Conservation (phyloP, 805 yeast species). For the Nakazawaea siamensis region DNA sequence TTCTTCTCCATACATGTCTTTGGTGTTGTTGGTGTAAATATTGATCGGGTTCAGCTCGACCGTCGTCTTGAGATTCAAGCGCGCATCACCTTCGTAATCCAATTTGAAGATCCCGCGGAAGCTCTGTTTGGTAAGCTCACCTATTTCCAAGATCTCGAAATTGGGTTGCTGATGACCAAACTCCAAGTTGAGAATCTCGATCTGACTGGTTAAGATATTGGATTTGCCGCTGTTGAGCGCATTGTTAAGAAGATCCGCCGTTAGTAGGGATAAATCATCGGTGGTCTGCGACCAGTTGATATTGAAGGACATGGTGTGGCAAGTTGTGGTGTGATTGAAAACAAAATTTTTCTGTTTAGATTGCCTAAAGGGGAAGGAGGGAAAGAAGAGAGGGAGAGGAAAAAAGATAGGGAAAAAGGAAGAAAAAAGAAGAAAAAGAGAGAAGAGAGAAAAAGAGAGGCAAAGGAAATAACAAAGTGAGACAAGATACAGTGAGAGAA, state of each 20-base stretch:
- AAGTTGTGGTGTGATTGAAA: no score
- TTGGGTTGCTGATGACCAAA: constrained; percentile 71
- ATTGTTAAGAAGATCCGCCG: constrained; percentile 56
- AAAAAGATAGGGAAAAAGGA: no score
- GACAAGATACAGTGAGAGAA: no score
- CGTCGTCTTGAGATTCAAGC: constrained; percentile 64
- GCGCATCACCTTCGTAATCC: constrained; percentile 68
- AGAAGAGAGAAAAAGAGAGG: no score
- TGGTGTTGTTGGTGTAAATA: constrained; percentile 37
- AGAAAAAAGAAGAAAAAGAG: no score
- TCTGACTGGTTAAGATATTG: constrained; percentile 59
- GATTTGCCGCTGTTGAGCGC: constrained; percentile 74
- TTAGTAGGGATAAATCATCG: constrained; percentile 52
- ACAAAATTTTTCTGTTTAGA: no score
- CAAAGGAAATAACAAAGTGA: no score
- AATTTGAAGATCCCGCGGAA: constrained; percentile 79
- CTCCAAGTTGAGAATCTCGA: constrained; percentile 57
- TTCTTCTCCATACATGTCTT: constrained; percentile 23
- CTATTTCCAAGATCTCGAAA: constrained; percentile 74
- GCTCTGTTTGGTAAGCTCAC: constrained; percentile 68
- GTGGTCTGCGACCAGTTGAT: constrained; percentile 75
- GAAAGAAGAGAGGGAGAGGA: no score
- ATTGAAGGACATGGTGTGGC: constrained; percentile 73
- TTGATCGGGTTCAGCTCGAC: constrained; percentile 81
- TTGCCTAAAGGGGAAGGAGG: no score